Evolutionary conservation across 2,329 filamentous ascomycete species (phyloP), one percentile per base, ranked within the genome.

Genomic region (Exophiala calicioides): DNA sequence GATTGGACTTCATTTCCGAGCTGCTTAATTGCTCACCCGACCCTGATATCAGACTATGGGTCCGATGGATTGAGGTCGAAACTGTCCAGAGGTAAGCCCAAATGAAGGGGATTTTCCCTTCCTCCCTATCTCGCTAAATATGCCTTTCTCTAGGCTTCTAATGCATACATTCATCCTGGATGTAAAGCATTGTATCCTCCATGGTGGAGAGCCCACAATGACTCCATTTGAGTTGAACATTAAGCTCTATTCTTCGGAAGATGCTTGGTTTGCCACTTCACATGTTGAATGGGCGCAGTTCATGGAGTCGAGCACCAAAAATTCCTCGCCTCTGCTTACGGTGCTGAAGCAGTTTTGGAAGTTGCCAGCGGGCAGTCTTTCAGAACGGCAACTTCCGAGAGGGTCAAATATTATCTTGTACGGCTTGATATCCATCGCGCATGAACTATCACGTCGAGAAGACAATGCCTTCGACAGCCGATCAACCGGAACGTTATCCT

Each of bases 101-200:
- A n/a, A n/a, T n/a, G n/a, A n/a, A n/a, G n/a, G n/a, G n/a, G n/a
- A n/a, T n/a, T n/a, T n/a, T n/a, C n/a, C n/a, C n/a, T n/a, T n/a
- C n/a, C 10, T 41, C 16, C n/a, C 12, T 10, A 19, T 36, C 33
- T 9, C 8, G 26, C n/a, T 29, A 26, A 29, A 23, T 12, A 41
- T 19, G 13, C 29, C 21, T 5, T 7, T 26, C 26, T 9, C 10
- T 27, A 44, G 41, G 26, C 27, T 47, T 4, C 33, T 47, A 9
- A 8, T 47, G 5, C 44, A 47, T 20, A 41, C 36, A 7, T 47
- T 47, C 30, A 33, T 40, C 9, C n/a, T 47, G 7, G 44, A 47
- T 35, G 44, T 47, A 10, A 47, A 47, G 21, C 15, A 47, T 23
- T 26, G 36, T 20, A 31, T 47, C 5, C 29, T 47, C 7, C 27